phyloP scores from a whole-genome alignment of 176 grass and related monocot genomes.

The Bonia amplexicaulis region DNA sequence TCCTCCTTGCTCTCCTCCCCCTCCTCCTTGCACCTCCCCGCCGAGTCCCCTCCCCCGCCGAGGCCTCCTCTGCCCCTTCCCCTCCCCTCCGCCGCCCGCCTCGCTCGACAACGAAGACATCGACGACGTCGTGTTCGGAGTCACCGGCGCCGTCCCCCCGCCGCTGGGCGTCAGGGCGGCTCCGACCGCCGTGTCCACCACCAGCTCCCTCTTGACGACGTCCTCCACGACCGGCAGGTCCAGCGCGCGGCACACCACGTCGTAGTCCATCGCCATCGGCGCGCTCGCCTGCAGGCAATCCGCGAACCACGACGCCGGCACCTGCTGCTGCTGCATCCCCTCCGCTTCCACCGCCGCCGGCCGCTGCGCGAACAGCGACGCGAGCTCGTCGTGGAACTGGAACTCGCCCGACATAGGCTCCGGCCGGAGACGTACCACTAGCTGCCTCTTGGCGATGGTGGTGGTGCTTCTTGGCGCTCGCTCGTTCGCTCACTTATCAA shows the following conservation, averaged over 20 bases:
- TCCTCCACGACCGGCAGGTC: constrained; percentile 37
- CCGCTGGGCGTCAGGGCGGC: constrained; percentile 27
- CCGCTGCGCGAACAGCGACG: constrained; percentile 58
- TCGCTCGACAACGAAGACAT: constrained; percentile 75
- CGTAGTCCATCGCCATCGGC: constrained; percentile 39
- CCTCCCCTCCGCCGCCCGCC: constrained; percentile 27
- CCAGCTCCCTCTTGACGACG: constrained; percentile 31
- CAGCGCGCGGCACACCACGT: constrained; percentile 39
- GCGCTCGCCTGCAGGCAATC: constrained; percentile 19
- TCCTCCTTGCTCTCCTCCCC: constrained; percentile 38
- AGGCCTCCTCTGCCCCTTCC: constrained; percentile 10
- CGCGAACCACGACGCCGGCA: constrained; percentile 9
- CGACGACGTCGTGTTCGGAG: constrained; percentile 73
- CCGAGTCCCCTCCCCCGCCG: constrained; percentile 35
- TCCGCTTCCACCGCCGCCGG: neutral
- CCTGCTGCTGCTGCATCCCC: constrained; percentile 1
- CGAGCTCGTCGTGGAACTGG: constrained; percentile 64
- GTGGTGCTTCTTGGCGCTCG: neutral
- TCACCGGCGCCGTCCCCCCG: constrained; percentile 36
- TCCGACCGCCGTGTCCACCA: constrained; percentile 18
- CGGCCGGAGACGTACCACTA: neutral
- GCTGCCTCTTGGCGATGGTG: neutral
- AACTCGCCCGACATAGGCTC: constrained; percentile 39
- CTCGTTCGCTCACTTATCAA: constrained; percentile 36
- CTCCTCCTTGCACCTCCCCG: constrained; percentile 47